Evolutionary conservation across 192 early-diverging fungal genomes (phyloP).

Genomic region (Chytriomyces sp.): DNA sequence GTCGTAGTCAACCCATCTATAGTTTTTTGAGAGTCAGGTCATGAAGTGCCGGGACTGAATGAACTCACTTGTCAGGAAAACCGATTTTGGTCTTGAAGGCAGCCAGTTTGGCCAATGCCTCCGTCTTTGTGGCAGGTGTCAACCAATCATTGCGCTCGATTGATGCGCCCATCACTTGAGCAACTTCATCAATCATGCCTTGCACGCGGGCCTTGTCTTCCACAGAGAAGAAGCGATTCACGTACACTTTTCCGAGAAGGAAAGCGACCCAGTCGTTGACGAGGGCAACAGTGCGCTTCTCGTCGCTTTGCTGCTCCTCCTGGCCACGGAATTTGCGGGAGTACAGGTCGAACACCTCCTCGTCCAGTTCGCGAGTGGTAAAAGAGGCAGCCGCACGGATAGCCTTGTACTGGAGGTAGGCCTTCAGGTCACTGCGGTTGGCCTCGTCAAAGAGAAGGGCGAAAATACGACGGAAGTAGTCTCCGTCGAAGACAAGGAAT

Average conservation of each 20-base stretch:
- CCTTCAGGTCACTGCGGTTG: constrained; percentile 7
- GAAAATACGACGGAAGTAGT: constrained; percentile 25
- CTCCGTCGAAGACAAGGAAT: constrained; percentile 15
- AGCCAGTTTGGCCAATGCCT: constrained; percentile 28
- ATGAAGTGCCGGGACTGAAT: no score
- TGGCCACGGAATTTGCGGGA: constrained; percentile 11
- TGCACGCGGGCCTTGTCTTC: constrained; percentile 9
- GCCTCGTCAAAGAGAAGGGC: constrained; percentile 10
- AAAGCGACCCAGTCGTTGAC: constrained; percentile 19
- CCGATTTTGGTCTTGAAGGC: constrained; percentile 37
- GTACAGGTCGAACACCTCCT: constrained; percentile 23
- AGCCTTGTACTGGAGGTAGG: constrained; percentile 19
- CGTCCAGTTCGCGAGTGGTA: constrained; percentile 1
- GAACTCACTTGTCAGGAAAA: constrained; percentile 43
- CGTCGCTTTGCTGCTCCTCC: constrained; percentile 20
- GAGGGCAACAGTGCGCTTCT: constrained; percentile 11
- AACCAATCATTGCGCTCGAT: constrained; percentile 30
- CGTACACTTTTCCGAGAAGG: constrained; percentile 21
- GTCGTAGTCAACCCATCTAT: constrained; percentile 30
- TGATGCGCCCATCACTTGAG: constrained; percentile 3
- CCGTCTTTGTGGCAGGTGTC: constrained; percentile 31
- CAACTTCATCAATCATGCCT: constrained; percentile 22
- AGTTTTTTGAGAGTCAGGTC: no score
- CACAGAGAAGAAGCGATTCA: constrained; percentile 5
- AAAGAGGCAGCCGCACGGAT: not conserved